phyloP scores from a whole-genome alignment of 1,284 basidiomycete species.

The Phylloboletellus chloephorus region DNA sequence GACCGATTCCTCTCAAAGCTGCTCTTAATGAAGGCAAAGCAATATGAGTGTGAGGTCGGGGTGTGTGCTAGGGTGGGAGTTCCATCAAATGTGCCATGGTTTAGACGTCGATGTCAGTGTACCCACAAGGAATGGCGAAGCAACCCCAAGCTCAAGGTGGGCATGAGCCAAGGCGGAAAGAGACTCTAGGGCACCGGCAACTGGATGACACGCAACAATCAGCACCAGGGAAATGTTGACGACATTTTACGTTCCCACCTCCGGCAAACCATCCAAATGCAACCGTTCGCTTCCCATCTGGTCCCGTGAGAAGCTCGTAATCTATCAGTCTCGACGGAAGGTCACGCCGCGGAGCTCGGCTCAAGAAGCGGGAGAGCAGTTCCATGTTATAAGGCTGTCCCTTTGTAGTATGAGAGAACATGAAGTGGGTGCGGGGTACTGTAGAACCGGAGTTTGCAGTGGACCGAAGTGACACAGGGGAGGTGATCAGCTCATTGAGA shows the following conservation, averaged over 20 bases:
- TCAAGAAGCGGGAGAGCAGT: constrained; percentile 64
- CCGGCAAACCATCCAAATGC: constrained; percentile 89
- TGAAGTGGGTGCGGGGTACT: constrained; percentile 61
- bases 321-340: constrained; percentile 63
- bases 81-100: background rate
- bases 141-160: constrained; percentile 71
- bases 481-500: constrained; percentile 52
- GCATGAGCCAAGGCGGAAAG: constrained; percentile 74
- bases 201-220: constrained; percentile 34
- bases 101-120: background rate
- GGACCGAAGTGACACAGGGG: constrained; percentile 33
- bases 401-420: constrained; percentile 91
- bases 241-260: constrained; percentile 44
- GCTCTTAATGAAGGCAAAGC: constrained; percentile 55
- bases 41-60: constrained; percentile 72
- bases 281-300: constrained; percentile 68
- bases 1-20: constrained; percentile 57
- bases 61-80: constrained; percentile 49
- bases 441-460: constrained; percentile 14
- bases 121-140: constrained; percentile 76
- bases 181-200: constrained; percentile 80
- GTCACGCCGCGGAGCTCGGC: constrained; percentile 14
- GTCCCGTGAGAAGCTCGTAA: constrained; percentile 73
- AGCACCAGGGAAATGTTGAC: constrained; percentile 1
- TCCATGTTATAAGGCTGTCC: constrained; percentile 82